Percentiles rank a stretch among this genome's conserved stretches.
These are phyloP conservation scores for Paracorniculantispora psalliotae DNA, from an alignment of 2,329 filamentous ascomycete genomes.

Conservation along the genomic window DNA sequence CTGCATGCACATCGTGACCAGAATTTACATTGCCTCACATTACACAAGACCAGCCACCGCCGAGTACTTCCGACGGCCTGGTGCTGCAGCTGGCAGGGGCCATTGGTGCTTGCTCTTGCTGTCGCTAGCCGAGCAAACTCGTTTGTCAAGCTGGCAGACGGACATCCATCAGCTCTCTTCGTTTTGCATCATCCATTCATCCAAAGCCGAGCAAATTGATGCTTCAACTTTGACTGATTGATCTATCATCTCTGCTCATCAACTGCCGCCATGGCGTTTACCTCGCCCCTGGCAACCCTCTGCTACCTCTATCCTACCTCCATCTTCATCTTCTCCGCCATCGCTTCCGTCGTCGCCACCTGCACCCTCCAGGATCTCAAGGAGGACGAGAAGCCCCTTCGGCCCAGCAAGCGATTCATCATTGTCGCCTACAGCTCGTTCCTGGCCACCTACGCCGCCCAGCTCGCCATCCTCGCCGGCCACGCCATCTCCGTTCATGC, in stretches of 20 bases:
- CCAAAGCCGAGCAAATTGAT: no score
- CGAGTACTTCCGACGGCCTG: neutral
- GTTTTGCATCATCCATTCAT: neutral
- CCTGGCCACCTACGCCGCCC: conserved; percentile 42
- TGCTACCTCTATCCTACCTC: conserved; percentile 56
- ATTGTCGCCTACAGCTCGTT: conserved; percentile 41
- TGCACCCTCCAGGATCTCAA: conserved; percentile 48
- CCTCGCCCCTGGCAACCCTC: conserved; percentile 36
- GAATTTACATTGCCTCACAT: neutral
- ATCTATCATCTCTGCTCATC: neutral
- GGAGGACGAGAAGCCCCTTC: conserved; percentile 13
- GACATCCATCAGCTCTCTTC: no score
- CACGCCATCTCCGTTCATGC: conserved; percentile 28
- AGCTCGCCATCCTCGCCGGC: conserved; percentile 38
- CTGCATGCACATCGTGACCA: neutral
- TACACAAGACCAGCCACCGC: conserved; percentile 4
- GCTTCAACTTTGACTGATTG: neutral
- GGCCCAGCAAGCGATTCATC: conserved; percentile 20
- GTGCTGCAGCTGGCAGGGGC: conserved; percentile 15
- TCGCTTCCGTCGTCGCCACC: conserved; percentile 45
- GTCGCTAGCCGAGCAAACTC: neutral
- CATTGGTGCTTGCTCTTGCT: conserved; percentile 8
- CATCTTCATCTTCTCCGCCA: conserved; percentile 53
- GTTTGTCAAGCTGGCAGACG: neutral
- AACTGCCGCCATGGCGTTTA: conserved; percentile 15